Evolutionary conservation across 2,329 filamentous ascomycete species (phyloP).

Genomic region (Basipetospora chlamydospora): DNA sequence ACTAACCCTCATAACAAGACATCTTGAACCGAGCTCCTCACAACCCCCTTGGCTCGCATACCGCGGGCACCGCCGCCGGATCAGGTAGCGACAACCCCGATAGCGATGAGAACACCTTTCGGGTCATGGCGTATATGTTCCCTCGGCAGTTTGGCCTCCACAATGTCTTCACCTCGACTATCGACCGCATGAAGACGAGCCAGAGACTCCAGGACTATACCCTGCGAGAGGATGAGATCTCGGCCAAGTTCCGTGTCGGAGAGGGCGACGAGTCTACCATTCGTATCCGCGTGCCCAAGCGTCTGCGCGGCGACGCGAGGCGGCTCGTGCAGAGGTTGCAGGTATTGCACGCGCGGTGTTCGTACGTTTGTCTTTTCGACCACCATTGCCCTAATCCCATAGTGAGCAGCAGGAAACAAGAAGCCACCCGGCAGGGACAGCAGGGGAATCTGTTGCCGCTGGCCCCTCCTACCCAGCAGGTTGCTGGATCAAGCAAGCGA

Average conservation of each 20-base stretch:
- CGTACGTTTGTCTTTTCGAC: slow-evolving; percentile 63
- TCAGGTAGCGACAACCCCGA: too few relatives aligned
- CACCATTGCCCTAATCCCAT: slow-evolving; percentile 56
- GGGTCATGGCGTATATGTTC: slow-evolving; percentile 85
- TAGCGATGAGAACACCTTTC: slow-evolving; percentile 38
- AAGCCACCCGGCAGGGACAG: slow-evolving; percentile 4
- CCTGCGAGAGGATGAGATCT: slow-evolving; percentile 69
- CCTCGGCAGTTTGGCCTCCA: slow-evolving; percentile 80
- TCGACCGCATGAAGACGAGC: slow-evolving; percentile 49
- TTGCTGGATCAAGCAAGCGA: too few relatives aligned
- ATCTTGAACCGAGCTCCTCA: slow-evolving; percentile 8
- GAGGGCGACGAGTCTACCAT: background rate
- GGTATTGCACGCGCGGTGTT: slow-evolving; percentile 55
- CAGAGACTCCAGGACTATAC: slow-evolving; percentile 77
- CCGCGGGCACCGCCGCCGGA: too few relatives aligned
- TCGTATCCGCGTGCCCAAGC: slow-evolving; percentile 35
- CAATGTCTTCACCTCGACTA: slow-evolving; percentile 71
- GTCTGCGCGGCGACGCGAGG: slow-evolving; percentile 48
- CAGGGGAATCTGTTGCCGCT: background rate
- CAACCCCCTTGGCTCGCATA: too few relatives aligned
- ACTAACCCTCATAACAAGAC: slow-evolving; percentile 4
- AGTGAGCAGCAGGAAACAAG: background rate
- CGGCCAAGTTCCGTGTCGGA: slow-evolving; percentile 2
- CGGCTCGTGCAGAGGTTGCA: slow-evolving; percentile 55
- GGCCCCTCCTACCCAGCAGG: too few relatives aligned